These are phyloP conservation scores for Acorus calamus DNA, from an alignment of 106 monocot genomes.

Conservation along the genomic window DNA sequence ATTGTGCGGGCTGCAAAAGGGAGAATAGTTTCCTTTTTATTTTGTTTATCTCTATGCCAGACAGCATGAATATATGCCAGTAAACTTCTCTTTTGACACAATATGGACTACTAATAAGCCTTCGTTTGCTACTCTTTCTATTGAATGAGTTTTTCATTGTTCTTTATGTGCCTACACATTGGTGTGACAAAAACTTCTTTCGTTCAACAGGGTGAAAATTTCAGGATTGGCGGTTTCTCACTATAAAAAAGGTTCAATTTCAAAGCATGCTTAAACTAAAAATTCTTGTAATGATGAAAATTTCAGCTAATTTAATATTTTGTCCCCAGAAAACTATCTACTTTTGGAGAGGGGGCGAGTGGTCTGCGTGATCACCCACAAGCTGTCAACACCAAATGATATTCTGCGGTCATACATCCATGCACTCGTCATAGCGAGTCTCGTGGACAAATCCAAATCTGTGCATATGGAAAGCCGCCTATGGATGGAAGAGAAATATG, in stretches of 20 bases:
- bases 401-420: slow-evolving; percentile 62
- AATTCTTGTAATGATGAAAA: no score
- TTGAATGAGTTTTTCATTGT: no score
- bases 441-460: slow-evolving; percentile 30
- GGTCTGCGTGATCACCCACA: slow-evolving; percentile 52
- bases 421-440: slow-evolving; percentile 46
- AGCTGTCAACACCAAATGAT: slow-evolving; percentile 43
- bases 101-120: no score
- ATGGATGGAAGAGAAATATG: slow-evolving; percentile 72
- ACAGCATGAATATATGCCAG: no score
- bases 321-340: slow-evolving; percentile 46
- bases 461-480: slow-evolving; percentile 34
- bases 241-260: slow-evolving; percentile 44
- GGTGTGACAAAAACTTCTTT: not conserved
- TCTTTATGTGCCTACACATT: no score
- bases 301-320: not conserved
- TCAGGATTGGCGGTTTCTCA: slow-evolving; percentile 36
- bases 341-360: slow-evolving; percentile 42
- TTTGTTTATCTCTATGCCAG: no score
- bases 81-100: no score
- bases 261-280: no score
- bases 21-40: no score
- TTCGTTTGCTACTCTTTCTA: no score
- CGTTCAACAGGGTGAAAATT: slow-evolving; percentile 44
- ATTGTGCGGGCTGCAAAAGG: no score